Evolutionary conservation across 352 stramenopile genomes (phyloP).

Genomic region (Phytophthora ohioensis): DNA sequence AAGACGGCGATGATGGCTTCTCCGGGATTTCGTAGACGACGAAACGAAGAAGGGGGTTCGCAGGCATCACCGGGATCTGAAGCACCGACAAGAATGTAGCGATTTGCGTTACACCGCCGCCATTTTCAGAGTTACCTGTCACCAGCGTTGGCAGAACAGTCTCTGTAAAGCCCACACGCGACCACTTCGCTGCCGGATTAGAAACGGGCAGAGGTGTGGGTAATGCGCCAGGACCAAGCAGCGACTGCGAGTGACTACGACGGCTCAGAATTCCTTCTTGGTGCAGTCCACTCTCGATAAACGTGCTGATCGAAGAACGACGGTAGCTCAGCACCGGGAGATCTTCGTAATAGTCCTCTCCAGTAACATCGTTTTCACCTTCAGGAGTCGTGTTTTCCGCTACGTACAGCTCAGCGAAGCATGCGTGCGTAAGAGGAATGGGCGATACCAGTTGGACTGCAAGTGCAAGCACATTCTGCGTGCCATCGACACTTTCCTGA

Average conservation of each 20-base stretch:
- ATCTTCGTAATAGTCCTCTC: slow-evolving; percentile 65
- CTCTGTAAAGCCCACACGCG: slow-evolving; percentile 79
- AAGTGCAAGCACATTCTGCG: slow-evolving; percentile 81
- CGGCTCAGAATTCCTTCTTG: slow-evolving; percentile 69
- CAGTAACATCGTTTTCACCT: slow-evolving; percentile 57
- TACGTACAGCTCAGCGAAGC: slow-evolving; percentile 83
- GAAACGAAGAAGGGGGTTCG: slow-evolving; percentile 77
- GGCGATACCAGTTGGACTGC: slow-evolving; percentile 74
- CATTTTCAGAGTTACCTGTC: slow-evolving; percentile 38
- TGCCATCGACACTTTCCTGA: slow-evolving; percentile 60
- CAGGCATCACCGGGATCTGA: slow-evolving; percentile 74
- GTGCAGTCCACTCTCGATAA: slow-evolving; percentile 77
- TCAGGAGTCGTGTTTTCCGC: slow-evolving; percentile 56
- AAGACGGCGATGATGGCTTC: slow-evolving; percentile 35
- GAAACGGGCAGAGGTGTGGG: slow-evolving; percentile 42
- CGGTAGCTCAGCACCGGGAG: slow-evolving; percentile 53
- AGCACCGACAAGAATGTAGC: slow-evolving; percentile 84
- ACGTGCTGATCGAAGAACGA: slow-evolving; percentile 75
- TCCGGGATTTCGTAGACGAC: slow-evolving; percentile 87
- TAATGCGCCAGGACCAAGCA: slow-evolving; percentile 35
- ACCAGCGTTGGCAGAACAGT: slow-evolving; percentile 76
- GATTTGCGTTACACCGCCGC: slow-evolving; percentile 51
- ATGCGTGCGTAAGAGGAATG: slow-evolving; percentile 69
- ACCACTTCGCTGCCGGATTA: slow-evolving; percentile 57
- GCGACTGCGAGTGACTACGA: slow-evolving; percentile 58